These are phyloP conservation scores for Chlorella sp. DNA, from an alignment of 139 green algal species.

Conservation along the genomic window DNA sequence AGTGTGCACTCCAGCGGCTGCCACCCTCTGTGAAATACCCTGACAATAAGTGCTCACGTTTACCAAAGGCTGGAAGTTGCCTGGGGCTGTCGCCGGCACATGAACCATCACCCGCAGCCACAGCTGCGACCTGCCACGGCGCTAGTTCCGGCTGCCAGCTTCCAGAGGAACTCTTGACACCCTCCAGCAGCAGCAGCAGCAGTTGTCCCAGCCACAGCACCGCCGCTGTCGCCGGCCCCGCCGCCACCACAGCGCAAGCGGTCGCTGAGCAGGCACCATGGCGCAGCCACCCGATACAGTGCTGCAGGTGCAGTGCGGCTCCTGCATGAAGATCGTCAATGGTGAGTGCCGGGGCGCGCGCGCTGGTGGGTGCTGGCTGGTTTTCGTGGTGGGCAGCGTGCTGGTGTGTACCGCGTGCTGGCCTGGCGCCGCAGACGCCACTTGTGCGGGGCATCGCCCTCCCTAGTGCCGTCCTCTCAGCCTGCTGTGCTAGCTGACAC, in stretches of 20 bases:
- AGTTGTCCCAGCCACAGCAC: no score
- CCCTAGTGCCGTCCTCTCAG: neutral
- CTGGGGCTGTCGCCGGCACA: no score
- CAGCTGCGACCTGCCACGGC: no score
- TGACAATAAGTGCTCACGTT: no score
- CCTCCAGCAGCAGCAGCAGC: no score
- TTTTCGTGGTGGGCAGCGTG: neutral
- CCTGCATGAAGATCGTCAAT: slow-evolving; percentile 44
- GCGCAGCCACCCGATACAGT: slow-evolving; percentile 11
- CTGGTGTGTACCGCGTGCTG: neutral
- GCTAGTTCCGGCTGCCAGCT: no score
- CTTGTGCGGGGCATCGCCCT: neutral
- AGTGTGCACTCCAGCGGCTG: no score
- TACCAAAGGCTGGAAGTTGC: no score
- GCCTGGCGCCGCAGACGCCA: neutral
- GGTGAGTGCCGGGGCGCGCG: slow-evolving; percentile 14
- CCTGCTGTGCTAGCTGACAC: neutral
- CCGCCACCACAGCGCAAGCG: neutral
- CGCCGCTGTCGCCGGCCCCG: no score
- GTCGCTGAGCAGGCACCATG: neutral
- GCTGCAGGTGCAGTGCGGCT: slow-evolving; percentile 52
- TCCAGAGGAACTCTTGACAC: no score
- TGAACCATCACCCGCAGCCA: no score
- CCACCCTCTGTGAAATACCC: no score
- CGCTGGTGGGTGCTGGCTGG: neutral